Conservation (phyloP, 1,284 basidiomycete genomes). For the Ganoderma meredithae region DNA sequence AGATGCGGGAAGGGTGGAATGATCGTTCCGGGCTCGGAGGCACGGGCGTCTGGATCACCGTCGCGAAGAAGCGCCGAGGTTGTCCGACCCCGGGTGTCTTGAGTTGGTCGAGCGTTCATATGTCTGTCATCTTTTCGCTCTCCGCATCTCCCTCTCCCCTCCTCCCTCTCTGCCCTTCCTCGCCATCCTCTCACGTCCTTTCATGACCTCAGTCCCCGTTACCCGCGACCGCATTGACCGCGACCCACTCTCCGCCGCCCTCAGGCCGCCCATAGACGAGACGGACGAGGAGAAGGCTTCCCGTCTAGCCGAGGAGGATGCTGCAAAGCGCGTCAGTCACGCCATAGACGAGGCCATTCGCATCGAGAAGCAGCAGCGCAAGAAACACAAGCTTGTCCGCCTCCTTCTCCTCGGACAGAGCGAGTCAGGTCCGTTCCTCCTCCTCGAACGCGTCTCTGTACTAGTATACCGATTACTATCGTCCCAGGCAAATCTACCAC, state of each 20-base stretch:
- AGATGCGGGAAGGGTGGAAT: slow-evolving; percentile 16
- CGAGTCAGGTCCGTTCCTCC: slow-evolving; percentile 65
- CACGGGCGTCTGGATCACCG: slow-evolving; percentile 20
- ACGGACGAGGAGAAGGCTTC: slow-evolving; percentile 59
- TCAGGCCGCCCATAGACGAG: slow-evolving; percentile 69
- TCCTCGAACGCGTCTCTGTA: slow-evolving; percentile 8
- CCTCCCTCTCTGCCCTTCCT: slow-evolving; percentile 19
- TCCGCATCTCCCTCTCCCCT: slow-evolving; percentile 35
- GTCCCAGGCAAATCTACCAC: slow-evolving; percentile 68
- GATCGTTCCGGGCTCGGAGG: slow-evolving; percentile 9
- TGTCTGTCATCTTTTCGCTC: slow-evolving; percentile 39
- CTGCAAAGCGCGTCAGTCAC: slow-evolving; percentile 65
- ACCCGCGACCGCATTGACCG: slow-evolving; percentile 49
- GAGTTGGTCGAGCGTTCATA: slow-evolving; percentile 31
- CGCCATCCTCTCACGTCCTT: slow-evolving; percentile 27
- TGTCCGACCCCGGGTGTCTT: slow-evolving; percentile 3
- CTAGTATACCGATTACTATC: slow-evolving; percentile 6
- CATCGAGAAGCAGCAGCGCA: slow-evolving; percentile 68
- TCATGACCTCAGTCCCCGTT: slow-evolving; percentile 57
- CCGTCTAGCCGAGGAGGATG: slow-evolving; percentile 63
- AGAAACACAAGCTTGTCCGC: slow-evolving; percentile 66
- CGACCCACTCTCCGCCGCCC: slow-evolving; percentile 71
- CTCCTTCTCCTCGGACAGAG: slow-evolving; percentile 76
- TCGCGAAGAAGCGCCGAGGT: slow-evolving; percentile 20
- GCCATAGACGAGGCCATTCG: slow-evolving; percentile 74